Conservation (phyloP, 129 eudicot genomes). For the Scalesia atractyloides region DNA sequence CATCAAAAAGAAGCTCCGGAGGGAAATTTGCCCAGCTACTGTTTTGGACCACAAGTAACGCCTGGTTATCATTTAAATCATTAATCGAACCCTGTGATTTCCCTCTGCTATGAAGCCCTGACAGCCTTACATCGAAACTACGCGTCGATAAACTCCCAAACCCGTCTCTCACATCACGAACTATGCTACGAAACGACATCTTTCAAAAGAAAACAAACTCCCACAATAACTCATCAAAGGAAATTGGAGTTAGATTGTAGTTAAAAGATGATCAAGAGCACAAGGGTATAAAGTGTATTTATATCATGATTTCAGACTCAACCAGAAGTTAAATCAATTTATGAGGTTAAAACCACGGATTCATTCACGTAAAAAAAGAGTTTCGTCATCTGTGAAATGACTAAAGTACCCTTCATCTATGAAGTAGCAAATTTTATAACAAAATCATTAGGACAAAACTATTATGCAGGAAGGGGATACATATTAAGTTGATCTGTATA, state of each 20-base stretch:
- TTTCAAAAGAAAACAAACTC: conserved; percentile 30
- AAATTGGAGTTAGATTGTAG: conserved; percentile 14
- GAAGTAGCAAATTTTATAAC: not conserved
- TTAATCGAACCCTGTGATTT: conserved; percentile 74
- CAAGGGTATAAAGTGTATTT: conserved; percentile 10
- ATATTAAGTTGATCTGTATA: conserved; percentile 2
- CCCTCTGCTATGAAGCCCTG: conserved; percentile 65
- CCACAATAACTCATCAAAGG: conserved; percentile 31
- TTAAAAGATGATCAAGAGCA: conserved; percentile 15
- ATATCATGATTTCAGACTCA: conserved; percentile 17
- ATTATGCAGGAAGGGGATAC: not conserved
- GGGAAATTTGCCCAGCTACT: conserved; percentile 92
- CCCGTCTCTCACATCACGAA: conserved; percentile 79
- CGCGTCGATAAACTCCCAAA: conserved; percentile 81
- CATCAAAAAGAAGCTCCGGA: conserved; percentile 77
- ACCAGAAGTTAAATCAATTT: not conserved
- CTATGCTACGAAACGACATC: conserved; percentile 90
- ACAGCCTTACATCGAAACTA: conserved; percentile 68
- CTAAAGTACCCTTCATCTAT: no score
- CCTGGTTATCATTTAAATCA: conserved; percentile 61
- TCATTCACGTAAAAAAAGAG: no score
- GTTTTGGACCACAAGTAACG: conserved; percentile 62
- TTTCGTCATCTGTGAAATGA: no score
- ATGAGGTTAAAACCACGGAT: not conserved
- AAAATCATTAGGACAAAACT: not conserved